Evolutionary conservation across 495 filamentous ascomycete genomes (phyloP).

Genomic region (Gamarada debralockiae): DNA sequence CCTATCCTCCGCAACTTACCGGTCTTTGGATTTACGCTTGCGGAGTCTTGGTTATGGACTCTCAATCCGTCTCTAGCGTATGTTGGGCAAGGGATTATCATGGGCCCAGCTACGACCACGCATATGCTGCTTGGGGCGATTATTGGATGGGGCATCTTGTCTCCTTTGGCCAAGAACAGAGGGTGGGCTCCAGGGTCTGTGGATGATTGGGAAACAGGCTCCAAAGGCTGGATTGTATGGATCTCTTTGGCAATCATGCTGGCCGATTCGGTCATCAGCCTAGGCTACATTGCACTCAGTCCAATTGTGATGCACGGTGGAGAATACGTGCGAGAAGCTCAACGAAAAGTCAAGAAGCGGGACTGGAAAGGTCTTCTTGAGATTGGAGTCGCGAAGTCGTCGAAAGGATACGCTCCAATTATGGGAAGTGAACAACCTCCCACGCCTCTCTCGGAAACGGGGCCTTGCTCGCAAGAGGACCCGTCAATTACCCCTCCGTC

Average conservation of each 20-base stretch:
- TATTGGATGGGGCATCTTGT: conserved; percentile 87
- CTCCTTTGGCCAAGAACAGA: conserved; percentile 76
- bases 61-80: conserved; percentile 95
- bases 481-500: not conserved
- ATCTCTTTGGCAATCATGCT: conserved; percentile 94
- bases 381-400: conserved; percentile 1
- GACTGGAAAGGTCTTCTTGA: conserved; percentile 22
- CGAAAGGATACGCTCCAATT: conserved; percentile 20
- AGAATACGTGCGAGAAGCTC: conserved; percentile 3
- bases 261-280: conserved; percentile 82
- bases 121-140: conserved; percentile 94
- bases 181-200: conserved; percentile 91
- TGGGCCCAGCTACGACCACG: conserved; percentile 88
- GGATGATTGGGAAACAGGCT: conserved; percentile 81
- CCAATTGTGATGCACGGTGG: conserved; percentile 46
- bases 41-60: conserved; percentile 86
- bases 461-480: not conserved
- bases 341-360: conserved; percentile 12
- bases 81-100: conserved; percentile 81
- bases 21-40: conserved; percentile 72
- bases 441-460: conserved; percentile 7
- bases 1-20: conserved; percentile 81
- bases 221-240: conserved; percentile 99
- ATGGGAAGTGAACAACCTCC: conserved; percentile 11
- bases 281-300: conserved; percentile 72